Base-by-base conservation (phyloP, 2,329 filamentous ascomycete species). In the Verticillium nubilum region DNA sequence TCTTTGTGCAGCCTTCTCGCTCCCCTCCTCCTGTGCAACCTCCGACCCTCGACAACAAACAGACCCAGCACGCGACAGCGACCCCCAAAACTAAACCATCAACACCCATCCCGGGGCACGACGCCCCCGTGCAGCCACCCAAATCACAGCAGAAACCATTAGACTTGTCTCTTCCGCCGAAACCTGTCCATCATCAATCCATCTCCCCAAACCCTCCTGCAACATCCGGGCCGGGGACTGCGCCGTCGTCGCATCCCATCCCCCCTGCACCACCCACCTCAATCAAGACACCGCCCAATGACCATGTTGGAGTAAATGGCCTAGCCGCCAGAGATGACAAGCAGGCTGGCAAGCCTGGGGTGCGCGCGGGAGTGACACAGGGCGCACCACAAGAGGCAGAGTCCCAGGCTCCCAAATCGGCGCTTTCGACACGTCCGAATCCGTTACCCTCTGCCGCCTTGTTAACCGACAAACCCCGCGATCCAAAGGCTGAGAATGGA, bases 31-130 rank as follows among this genome's bases (percentile, higher is more conserved):
- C 60, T 9, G 4, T 50, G n/a, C 62, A 60, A 52, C 58, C 54
- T n/a, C 58, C 60, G 56, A 67, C 66, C n/a, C 52, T 61, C n/a
- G 58, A 42, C 31, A 56, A 37, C 60, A 57, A 33, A 47, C 23
- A 35, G 13, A 17, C 33, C 5, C 28, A 28, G 25, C 25, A 47
- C 10, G 42, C 42, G 19, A 23, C 42, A 7, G 58, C 58, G 15
- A 55, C 58, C 52, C 33, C 25, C 31, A 57, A 25, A 42, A 19
- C n/a, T 6, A 33, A 42, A 50, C 19, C 55, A 9, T 17, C 17
- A 12, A 57, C 23, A 25, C 25, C 60, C 19, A 59, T 17, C n/a
- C 56, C 25, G 26, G 42, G 15, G 35, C 31, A 17, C 54, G 53
- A 23, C 59, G 47, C 2, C 37, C 57, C 35, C 25, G 26, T 37